These are phyloP conservation scores for Fusarium nematophilum DNA, from an alignment of 2,329 filamentous ascomycete genomes.

Conservation along the genomic window DNA sequence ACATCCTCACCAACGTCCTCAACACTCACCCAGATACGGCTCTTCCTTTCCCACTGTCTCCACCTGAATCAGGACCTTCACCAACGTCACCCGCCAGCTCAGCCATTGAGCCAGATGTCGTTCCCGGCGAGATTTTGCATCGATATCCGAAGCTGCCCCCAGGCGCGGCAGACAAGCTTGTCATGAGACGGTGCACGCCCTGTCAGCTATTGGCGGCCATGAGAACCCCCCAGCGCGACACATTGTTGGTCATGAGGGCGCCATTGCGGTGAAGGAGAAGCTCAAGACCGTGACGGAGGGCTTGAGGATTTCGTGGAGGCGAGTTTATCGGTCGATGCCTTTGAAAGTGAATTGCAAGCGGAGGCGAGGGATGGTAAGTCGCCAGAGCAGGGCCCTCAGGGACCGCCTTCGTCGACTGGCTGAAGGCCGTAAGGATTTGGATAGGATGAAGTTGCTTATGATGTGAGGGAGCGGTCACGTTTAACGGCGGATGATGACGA, in stretches of 20 bases:
- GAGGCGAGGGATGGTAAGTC: slow-evolving; percentile 60
- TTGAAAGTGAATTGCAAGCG: slow-evolving; percentile 65
- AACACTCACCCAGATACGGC: slow-evolving; percentile 78
- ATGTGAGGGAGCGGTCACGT: too few species aligned
- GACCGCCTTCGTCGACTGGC: slow-evolving; percentile 35
- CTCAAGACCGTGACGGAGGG: slow-evolving; percentile 94
- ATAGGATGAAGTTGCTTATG: too few species aligned
- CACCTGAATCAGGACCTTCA: slow-evolving; percentile 42
- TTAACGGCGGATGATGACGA: too few species aligned
- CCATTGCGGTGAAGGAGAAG: slow-evolving; percentile 92
- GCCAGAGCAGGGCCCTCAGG: slow-evolving; percentile 41
- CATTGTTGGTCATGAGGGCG: slow-evolving; percentile 91
- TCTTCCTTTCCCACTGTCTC: slow-evolving; percentile 47
- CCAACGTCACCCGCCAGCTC: slow-evolving; percentile 47
- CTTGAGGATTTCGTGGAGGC: slow-evolving; percentile 95
- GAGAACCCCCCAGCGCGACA: slow-evolving; percentile 95
- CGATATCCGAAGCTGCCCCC: slow-evolving; percentile 80
- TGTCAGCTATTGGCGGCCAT: slow-evolving; percentile 92
- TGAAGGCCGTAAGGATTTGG: slow-evolving; percentile 6
- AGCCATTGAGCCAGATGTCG: slow-evolving; percentile 49
- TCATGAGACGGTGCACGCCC: slow-evolving; percentile 91
- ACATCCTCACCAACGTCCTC: slow-evolving; percentile 83
- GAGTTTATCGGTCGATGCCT: slow-evolving; percentile 85
- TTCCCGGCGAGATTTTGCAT: slow-evolving; percentile 64
- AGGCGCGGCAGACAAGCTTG: slow-evolving; percentile 76